Conservation (phyloP, 2,329 filamentous ascomycete genomes). For the Paraconiothyrium sp. region DNA sequence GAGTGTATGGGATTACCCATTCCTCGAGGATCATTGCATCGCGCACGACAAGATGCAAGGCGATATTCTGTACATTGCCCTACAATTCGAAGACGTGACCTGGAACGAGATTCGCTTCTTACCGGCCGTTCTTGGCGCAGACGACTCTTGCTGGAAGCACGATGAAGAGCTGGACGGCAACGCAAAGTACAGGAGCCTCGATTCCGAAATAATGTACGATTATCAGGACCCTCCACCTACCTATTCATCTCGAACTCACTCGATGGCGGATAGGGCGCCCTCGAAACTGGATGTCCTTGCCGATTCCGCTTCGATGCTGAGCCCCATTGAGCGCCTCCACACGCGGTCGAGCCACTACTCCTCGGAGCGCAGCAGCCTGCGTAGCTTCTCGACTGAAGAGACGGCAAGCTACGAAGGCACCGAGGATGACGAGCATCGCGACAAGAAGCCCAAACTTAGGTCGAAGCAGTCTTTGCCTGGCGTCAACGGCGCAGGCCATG, state of each 20-base stretch:
- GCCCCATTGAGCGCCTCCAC: constrained; percentile 43
- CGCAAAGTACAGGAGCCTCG: constrained; percentile 48
- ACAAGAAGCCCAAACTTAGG: constrained; percentile 53
- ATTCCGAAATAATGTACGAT: constrained; percentile 54
- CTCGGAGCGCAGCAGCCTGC: constrained; percentile 48
- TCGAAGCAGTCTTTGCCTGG: constrained; percentile 48
- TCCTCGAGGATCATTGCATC: constrained; percentile 53
- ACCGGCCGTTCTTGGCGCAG: constrained; percentile 40
- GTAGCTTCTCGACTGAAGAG: constrained; percentile 49
- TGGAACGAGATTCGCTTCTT: constrained; percentile 53
- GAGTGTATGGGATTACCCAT: constrained; percentile 52
- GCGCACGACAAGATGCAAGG: constrained; percentile 54
- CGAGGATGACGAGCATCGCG: constrained; percentile 49
- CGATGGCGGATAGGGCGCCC: constrained; percentile 47
- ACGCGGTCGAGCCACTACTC: constrained; percentile 36
- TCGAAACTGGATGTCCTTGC: constrained; percentile 51
- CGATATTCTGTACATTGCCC: constrained; percentile 52
- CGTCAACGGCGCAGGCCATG: constrained; percentile 34
- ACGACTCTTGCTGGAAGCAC: constrained; percentile 51
- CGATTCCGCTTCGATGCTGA: constrained; percentile 48
- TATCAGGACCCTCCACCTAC: constrained; percentile 54
- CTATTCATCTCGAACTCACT: constrained; percentile 54
- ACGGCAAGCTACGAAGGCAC: constrained; percentile 18
- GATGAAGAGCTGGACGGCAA: constrained; percentile 52
- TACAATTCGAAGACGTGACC: constrained; percentile 51